phyloP scores from a whole-genome alignment of 805 yeast genomes.

The Metschnikowia peoriensis region DNA sequence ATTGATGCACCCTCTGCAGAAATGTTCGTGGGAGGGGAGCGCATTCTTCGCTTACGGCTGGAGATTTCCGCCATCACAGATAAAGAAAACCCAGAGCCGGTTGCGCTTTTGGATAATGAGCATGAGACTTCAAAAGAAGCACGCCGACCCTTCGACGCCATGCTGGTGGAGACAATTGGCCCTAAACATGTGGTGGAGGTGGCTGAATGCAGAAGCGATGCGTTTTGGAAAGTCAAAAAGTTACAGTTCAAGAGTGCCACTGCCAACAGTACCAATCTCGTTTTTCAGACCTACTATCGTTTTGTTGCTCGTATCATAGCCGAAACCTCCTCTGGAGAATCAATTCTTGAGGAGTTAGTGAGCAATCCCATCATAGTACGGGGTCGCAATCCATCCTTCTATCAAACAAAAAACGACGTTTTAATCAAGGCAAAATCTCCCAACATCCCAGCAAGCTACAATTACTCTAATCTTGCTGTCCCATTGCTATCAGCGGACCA shows the following conservation, averaged over 20 bases:
- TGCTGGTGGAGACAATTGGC: constrained; percentile 9
- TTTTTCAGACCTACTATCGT: constrained; percentile 46
- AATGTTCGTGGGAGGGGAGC: constrained; percentile 5
- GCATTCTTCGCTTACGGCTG: constrained; percentile 29
- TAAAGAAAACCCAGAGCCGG: constrained; percentile 20
- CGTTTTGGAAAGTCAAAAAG: constrained; percentile 36
- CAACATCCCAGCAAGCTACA: constrained; percentile 8
- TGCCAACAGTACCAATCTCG: constrained; percentile 49
- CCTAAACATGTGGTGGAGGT: constrained; percentile 10
- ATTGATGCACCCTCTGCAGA: constrained; percentile 1
- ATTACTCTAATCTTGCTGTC: neutral
- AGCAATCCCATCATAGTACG: constrained; percentile 51
- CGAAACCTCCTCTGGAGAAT: constrained; percentile 10
- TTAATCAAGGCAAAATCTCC: constrained; percentile 30
- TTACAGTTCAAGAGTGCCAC: constrained; percentile 52
- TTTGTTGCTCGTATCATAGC: constrained; percentile 13
- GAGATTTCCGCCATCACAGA: constrained; percentile 38
- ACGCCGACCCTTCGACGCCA: constrained; percentile 4
- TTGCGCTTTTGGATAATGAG: constrained; percentile 22
- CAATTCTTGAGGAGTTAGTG: constrained; percentile 5
- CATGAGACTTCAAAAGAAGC: constrained; percentile 11
- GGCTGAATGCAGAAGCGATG: constrained; percentile 17
- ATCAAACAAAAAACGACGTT: constrained; percentile 51
- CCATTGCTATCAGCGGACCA: constrained; percentile 1
- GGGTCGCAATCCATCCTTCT: constrained; percentile 63